phyloP scores from a whole-genome alignment of 106 monocot species.

The Ottelia alismoides region DNA sequence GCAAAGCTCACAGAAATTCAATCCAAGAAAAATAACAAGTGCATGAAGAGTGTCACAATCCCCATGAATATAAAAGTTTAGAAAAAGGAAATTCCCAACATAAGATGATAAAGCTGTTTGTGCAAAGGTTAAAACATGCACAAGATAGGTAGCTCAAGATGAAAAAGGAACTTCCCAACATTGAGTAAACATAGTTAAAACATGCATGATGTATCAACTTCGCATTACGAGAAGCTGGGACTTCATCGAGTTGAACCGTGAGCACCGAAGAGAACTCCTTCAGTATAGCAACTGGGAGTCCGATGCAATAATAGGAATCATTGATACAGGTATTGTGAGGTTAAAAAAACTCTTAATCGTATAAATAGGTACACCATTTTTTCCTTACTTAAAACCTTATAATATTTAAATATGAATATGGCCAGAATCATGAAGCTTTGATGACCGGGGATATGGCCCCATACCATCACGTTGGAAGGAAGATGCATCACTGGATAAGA shows the following conservation, averaged over 20 bases:
- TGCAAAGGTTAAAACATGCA: too few species aligned
- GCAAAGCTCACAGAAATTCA: constrained; percentile 39
- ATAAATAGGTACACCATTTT: too few species aligned
- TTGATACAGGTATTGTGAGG: constrained; percentile 10
- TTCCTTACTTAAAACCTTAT: too few species aligned
- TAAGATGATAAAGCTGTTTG: too few species aligned
- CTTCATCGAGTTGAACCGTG: constrained; percentile 31
- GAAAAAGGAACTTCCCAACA: too few species aligned
- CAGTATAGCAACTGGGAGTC: constrained; percentile 32
- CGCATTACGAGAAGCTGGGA: constrained; percentile 81
- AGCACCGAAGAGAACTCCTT: constrained; percentile 22
- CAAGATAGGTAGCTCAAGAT: too few species aligned
- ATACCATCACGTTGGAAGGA: constrained; percentile 50
- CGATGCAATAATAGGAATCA: constrained; percentile 41
- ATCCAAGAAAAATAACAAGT: constrained; percentile 17
- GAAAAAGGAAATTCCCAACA: too few species aligned
- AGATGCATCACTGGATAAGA: constrained; percentile 18
- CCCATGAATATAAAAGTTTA: too few species aligned
- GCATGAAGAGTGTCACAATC: too few species aligned
- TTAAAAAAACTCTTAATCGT: too few species aligned
- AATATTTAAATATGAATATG: too few species aligned
- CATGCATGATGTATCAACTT: constrained; percentile 30
- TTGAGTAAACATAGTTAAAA: constrained; percentile 42
- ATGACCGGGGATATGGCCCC: constrained; percentile 29
- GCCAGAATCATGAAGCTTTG: constrained; percentile 58